Conservation (phyloP, 345 rosid genomes). For the Kandelia obovata region DNA sequence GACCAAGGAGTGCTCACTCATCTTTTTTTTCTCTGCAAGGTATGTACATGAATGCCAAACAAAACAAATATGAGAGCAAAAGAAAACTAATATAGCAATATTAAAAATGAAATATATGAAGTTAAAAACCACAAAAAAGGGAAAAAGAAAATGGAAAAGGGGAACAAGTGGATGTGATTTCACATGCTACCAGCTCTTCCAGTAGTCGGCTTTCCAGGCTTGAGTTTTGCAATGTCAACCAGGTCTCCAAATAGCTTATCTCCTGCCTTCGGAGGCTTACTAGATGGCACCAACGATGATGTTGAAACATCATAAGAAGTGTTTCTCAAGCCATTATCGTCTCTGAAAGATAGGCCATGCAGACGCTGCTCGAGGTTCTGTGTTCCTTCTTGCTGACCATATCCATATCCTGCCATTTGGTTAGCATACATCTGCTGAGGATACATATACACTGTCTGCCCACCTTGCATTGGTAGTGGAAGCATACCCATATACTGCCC, state of each 20-base stretch:
- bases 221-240: slow-evolving; percentile 82
- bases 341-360: slow-evolving; percentile 35
- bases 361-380: slow-evolving; percentile 74
- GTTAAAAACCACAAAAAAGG: slow-evolving; percentile 1
- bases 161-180: slow-evolving; percentile 18
- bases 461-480: slow-evolving; percentile 47
- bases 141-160: background rate
- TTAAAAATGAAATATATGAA: no score
- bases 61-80: no score
- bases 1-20: no score
- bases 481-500: slow-evolving; percentile 59
- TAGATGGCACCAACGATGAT: slow-evolving; percentile 51
- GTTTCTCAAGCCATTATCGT: slow-evolving; percentile 25
- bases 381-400: slow-evolving; percentile 57
- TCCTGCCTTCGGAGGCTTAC: slow-evolving; percentile 43
- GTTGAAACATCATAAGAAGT: slow-evolving; percentile 51
- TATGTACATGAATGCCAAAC: no score
- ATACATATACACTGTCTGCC: slow-evolving; percentile 42
- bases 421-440: slow-evolving; percentile 66
- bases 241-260: slow-evolving; percentile 96
- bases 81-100: no score
- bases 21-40: no score
- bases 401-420: slow-evolving; percentile 71
- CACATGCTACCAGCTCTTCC: slow-evolving; percentile 87
- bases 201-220: slow-evolving; percentile 57